Conservation (phyloP, 2,329 filamentous ascomycete genomes). For the Penicillium polonicum region DNA sequence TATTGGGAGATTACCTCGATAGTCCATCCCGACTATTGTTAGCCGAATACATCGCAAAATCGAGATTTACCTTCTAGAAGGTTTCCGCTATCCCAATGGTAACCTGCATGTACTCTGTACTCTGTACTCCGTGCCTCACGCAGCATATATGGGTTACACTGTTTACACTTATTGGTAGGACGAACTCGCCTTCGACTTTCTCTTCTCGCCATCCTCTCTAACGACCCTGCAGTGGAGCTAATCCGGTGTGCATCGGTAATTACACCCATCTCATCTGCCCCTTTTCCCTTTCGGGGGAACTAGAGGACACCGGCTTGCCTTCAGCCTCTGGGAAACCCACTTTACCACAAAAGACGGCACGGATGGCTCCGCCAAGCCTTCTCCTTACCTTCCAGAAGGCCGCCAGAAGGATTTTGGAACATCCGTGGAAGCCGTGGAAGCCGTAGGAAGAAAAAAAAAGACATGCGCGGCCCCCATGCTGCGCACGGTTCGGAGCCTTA, state of each 20-base stretch:
- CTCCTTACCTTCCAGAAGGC: slow-evolving; percentile 27
- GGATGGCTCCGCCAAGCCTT: slow-evolving; percentile 23
- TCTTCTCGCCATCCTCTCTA: neutral
- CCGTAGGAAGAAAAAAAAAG: slow-evolving; percentile 14
- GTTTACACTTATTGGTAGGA: neutral
- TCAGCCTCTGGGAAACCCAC: slow-evolving; percentile 21
- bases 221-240: slow-evolving; percentile 1
- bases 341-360: slow-evolving; percentile 21
- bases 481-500: slow-evolving; percentile 21
- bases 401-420: slow-evolving; percentile 27
- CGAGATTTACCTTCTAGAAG: slow-evolving; percentile 36
- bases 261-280: slow-evolving; percentile 16
- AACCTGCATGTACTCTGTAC: neutral
- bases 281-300: slow-evolving; percentile 17
- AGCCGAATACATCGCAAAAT: slow-evolving; percentile 27
- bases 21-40: slow-evolving; percentile 25
- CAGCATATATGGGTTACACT: neutral
- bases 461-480: slow-evolving; percentile 14
- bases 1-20: slow-evolving; percentile 15
- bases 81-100: slow-evolving; percentile 19
- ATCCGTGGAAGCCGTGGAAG: slow-evolving; percentile 7
- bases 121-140: neutral
- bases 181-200: neutral
- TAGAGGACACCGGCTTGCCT: slow-evolving; percentile 16
- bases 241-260: slow-evolving; percentile 21